phyloP scores from a whole-genome alignment of 371 early-diverging fungal species.

The Mucor velutinosus region DNA sequence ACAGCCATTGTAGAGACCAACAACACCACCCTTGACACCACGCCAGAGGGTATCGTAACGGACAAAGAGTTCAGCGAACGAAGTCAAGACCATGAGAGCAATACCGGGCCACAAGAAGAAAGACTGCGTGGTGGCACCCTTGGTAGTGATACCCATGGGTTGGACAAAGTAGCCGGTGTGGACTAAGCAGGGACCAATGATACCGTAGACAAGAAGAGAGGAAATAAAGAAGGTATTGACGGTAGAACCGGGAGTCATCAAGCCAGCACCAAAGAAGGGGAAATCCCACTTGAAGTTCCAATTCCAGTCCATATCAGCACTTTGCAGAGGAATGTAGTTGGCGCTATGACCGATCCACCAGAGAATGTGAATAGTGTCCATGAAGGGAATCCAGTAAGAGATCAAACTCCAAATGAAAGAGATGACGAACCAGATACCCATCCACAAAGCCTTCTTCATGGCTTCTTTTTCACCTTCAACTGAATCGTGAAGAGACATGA shows the following conservation, averaged over 20 bases:
- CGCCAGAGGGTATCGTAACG: constrained; percentile 62
- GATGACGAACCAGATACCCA: constrained; percentile 51
- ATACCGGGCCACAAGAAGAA: constrained; percentile 80
- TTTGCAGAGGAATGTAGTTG: constrained; percentile 43
- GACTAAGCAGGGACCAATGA: constrained; percentile 48
- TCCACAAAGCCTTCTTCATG: constrained; percentile 49
- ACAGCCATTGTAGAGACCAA: constrained; percentile 11
- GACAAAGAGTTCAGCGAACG: constrained; percentile 65
- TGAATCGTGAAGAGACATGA: constrained; percentile 61
- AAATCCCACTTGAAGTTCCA: constrained; percentile 59
- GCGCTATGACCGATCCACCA: constrained; percentile 61
- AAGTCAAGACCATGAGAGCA: constrained; percentile 66
- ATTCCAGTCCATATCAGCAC: constrained; percentile 60
- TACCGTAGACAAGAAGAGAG: constrained; percentile 59
- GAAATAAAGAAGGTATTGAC: constrained; percentile 61
- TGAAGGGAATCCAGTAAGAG: constrained; percentile 62
- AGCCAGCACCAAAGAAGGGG: constrained; percentile 75
- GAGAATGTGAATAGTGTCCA: constrained; percentile 58
- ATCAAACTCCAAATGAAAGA: constrained; percentile 55
- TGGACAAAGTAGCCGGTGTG: constrained; percentile 41
- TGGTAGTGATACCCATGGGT: constrained; percentile 35
- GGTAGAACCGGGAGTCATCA: constrained; percentile 65
- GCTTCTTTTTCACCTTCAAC: constrained; percentile 47
- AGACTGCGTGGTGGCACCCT: constrained; percentile 46
- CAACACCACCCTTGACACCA: constrained; percentile 53